Evolutionary conservation across 106 monocot genomes (phyloP), one percentile per base, ranked within the genome.

Genomic region (Dendrobium huoshanense): DNA sequence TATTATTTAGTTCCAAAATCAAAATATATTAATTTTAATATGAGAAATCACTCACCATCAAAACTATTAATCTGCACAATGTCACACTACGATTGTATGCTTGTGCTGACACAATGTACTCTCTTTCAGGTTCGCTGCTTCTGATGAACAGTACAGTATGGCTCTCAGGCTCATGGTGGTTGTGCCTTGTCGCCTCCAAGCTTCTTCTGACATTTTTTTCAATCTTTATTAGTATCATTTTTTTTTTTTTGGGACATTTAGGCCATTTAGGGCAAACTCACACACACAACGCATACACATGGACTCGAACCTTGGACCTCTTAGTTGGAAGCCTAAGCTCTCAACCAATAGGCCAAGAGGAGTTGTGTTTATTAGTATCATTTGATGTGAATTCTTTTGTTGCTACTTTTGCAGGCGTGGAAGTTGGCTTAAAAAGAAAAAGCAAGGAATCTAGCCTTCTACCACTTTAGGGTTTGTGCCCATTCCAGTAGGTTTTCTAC

Each of bases 131-230:
- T 64, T 41, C 75, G 17, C 5, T 43, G 8, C 16, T 45, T 9
- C 3, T 9, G 19, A 64, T 58, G 0, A 41, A 68, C 40, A 41
- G 11, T 29, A 74, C 40, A 18, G 74, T 18, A 20, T 27, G 42
- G n/a, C 47, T 61, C 2, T 77, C 79, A 24, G 86, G 76, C 13
- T 90, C 88, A 77, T 88, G 79, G 27, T 88, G 79, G 27, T 88
- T 83, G 51, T 51, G 51, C 51, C 51, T 51, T 3, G 51, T 15
- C 51, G 2, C 51, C 51, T 51, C 51, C 3, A 51, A 13, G 51
- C 15, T 51, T 13, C 59, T 51, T 80, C 94, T 86, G 75, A 2
- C 15, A 76, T 76, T 44, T 19, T 19, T 47, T 6, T 10, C 45
- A 22, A 31, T 20, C 9, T 24, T 29, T 77, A 47, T 29, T 77